Evolutionary conservation across 2,329 filamentous ascomycete species (phyloP).

Genomic region (Colletotrichum orbiculare): DNA sequence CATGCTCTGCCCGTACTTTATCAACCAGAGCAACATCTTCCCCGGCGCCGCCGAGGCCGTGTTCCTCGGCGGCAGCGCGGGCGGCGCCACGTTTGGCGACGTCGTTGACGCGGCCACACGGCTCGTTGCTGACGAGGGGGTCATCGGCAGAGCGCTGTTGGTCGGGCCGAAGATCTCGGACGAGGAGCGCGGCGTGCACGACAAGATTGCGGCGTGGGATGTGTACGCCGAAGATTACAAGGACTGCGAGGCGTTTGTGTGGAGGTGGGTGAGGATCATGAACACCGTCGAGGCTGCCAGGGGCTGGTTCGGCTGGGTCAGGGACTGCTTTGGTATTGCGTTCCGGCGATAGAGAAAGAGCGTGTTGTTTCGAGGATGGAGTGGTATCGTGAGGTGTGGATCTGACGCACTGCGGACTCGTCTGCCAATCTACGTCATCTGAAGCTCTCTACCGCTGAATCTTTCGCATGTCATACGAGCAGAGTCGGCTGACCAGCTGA

Average conservation of each 20-base stretch:
- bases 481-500: no score
- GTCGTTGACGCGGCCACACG: slow-evolving; percentile 73
- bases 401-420: no score
- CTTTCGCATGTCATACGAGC: no score
- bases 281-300: slow-evolving; percentile 60
- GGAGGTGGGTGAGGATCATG: slow-evolving; percentile 63
- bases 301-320: slow-evolving; percentile 64
- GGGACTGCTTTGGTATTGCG: slow-evolving; percentile 37
- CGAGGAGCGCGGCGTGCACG: slow-evolving; percentile 6
- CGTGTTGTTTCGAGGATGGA: neutral
- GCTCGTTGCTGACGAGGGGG: slow-evolving; percentile 67
- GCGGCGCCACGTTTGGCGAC: slow-evolving; percentile 62
- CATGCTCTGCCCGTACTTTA: slow-evolving; percentile 75
- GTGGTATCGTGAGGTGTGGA: neutral
- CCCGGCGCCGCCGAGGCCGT: slow-evolving; percentile 57
- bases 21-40: slow-evolving; percentile 67
- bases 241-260: slow-evolving; percentile 65
- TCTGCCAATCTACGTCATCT: no score
- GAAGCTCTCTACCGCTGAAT: no score
- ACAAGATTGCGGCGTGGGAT: slow-evolving; percentile 65
- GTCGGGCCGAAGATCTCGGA: slow-evolving; percentile 59
- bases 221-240: slow-evolving; percentile 69
- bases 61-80: slow-evolving; percentile 63
- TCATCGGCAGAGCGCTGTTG: slow-evolving; percentile 67
- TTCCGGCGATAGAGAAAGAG: neutral